Base-by-base conservation (phyloP, 306 rosid genomes). In the Corylus avellana region DNA sequence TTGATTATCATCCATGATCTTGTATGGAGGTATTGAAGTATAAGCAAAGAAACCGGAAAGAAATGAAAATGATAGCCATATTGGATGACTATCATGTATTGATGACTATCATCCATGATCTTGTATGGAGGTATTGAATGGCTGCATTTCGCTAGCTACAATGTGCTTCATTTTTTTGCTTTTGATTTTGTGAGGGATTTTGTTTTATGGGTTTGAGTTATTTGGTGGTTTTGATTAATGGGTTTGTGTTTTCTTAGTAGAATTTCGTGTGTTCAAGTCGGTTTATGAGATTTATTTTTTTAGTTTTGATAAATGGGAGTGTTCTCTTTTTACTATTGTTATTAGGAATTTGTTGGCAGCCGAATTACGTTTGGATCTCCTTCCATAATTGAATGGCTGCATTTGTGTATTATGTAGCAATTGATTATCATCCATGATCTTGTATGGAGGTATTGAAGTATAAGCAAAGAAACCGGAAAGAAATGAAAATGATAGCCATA, bases 351-450 rank as follows among this genome's bases (percentile, higher is more conserved):
- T 20, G 4, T 29, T 12, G 44, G n/a, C 29, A 12, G n/a, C 17
- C 12, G 44, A 62, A 29, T 5, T 29, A 12, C 44, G 13, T 62
- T 62, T 62, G 44, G 69, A 29, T 62, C 44, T 62, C 44, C 44
- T 22, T 62, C 35, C 1, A 6, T 62, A 62, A 62, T 62, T 11
- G 14, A 59, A 59, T 58, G 7, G 39, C 39, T 56, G 29, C 29
- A 57, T n/a, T 42, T 29, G 44, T 27, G 69, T 27, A 29, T 62
- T 13, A 29, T 2, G 7, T 27, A 9, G 69, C 69, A 12, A 29
- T 61, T 29, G 32, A 58, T 13, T 62, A 29, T 62, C 25, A 58
- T 58, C 64, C 64, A 58, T 58, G 69, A 62, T 59, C 35, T 59
- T 59, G 69, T 20, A 25, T 62, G 39, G 69, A 62, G 17, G 18